These are phyloP conservation scores for Colletotrichum kahawae DNA, from an alignment of 2,329 filamentous ascomycete species.

Conservation along the genomic window DNA sequence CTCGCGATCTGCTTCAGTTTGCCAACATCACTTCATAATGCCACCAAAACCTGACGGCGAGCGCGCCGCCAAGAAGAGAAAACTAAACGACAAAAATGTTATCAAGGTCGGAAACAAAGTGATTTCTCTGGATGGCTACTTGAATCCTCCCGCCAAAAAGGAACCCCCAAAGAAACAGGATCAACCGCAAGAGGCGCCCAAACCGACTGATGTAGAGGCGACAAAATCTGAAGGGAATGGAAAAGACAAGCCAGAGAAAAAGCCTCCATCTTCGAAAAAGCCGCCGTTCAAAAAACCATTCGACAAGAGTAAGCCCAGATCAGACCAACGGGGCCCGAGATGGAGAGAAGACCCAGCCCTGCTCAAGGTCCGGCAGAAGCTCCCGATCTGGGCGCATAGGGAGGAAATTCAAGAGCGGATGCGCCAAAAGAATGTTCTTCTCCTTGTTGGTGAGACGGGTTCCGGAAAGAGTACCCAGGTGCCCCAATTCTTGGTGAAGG, in stretches of 20 bases:
- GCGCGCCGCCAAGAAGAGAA: conserved; percentile 42
- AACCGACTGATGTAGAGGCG: no score
- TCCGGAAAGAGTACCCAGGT: conserved; percentile 97
- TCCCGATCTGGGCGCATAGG: conserved; percentile 82
- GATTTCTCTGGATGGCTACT: conserved; percentile 56
- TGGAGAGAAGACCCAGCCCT: conserved; percentile 35
- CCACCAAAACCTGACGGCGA: conserved; percentile 26
- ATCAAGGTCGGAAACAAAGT: conserved; percentile 53
- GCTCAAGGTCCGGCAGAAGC: conserved; percentile 61
- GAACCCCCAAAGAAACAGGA: background rate
- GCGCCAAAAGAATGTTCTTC: conserved; percentile 72
- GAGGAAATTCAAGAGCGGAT: conserved; percentile 72
- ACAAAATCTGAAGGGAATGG: no score
- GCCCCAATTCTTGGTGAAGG: conserved; percentile 82
- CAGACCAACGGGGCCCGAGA: background rate
- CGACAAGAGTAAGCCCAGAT: no score
- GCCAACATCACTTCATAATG: background rate
- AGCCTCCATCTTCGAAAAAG: no score
- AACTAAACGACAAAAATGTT: conserved; percentile 36
- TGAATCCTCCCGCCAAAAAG: conserved; percentile 38
- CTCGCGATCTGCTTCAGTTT: no score
- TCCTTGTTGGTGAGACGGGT: conserved; percentile 92
- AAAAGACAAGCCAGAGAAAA: no score
- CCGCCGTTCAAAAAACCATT: background rate
- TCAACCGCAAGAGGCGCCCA: background rate